Percentiles rank a stretch among this genome's conserved stretches.
These are phyloP conservation scores for Tuber indicum DNA, from an alignment of 495 filamentous ascomycete genomes.

Conservation along the genomic window DNA sequence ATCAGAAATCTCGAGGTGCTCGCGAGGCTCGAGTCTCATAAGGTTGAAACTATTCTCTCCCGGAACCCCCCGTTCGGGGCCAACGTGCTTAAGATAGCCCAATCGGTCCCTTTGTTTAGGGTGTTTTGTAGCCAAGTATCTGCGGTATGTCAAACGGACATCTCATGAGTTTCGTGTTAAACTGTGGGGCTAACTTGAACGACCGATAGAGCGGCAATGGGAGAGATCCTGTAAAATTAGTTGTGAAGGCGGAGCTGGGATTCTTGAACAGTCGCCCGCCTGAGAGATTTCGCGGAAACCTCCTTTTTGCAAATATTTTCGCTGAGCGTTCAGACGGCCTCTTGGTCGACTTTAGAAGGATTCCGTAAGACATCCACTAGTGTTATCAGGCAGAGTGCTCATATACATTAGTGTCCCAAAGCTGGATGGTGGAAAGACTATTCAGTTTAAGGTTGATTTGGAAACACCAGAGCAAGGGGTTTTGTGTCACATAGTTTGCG, in stretches of 20 bases:
- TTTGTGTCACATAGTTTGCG: constrained; percentile 72
- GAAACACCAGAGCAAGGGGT: constrained; percentile 54
- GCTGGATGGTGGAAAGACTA: constrained; percentile 56
- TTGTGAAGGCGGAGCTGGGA: constrained; percentile 61
- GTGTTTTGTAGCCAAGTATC: constrained; percentile 46
- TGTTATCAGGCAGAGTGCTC: not conserved
- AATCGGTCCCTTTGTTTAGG: constrained; percentile 67
- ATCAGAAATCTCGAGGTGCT: constrained; percentile 68
- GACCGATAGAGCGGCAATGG: constrained; percentile 20
- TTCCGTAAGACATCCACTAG: constrained; percentile 46
- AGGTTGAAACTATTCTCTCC: constrained; percentile 69
- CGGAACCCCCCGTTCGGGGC: constrained; percentile 78
- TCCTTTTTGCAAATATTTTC: constrained; percentile 65
- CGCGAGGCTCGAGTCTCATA: constrained; percentile 57
- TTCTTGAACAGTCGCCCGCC: constrained; percentile 64
- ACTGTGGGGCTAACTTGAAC: not conserved
- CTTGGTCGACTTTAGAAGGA: constrained; percentile 71
- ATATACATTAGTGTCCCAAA: constrained; percentile 54
- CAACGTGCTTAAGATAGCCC: constrained; percentile 57
- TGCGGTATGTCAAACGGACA: constrained; percentile 14
- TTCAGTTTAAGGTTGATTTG: constrained; percentile 58
- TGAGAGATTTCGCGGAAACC: constrained; percentile 54
- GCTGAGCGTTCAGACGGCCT: constrained; percentile 69
- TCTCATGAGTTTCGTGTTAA: not conserved
- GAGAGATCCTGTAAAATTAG: constrained; percentile 50